Conservation (phyloP, 2,329 filamentous ascomycete genomes). For the Ophiostoma perfectum region DNA sequence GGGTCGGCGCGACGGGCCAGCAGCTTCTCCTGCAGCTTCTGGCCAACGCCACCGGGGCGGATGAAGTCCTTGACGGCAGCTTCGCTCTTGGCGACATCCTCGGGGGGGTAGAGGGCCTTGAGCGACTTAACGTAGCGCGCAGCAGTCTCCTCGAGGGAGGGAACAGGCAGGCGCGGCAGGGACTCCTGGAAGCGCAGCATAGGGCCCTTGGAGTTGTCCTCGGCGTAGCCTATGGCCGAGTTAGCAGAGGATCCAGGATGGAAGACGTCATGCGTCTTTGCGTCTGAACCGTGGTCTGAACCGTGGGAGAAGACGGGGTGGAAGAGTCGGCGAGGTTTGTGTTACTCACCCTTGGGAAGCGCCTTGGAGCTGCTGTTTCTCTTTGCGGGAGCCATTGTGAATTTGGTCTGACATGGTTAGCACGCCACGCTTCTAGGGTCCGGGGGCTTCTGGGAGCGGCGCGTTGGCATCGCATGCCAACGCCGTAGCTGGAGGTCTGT, state of each 20-base stretch:
- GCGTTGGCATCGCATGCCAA: too few relatives aligned
- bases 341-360: conserved; percentile 25
- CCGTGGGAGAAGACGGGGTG: neutral
- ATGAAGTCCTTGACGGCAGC: conserved; percentile 85
- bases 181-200: conserved; percentile 85
- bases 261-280: too few relatives aligned
- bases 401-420: conserved; percentile 23
- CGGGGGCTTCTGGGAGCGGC: neutral
- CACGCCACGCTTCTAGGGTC: neutral
- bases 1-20: conserved; percentile 73
- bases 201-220: conserved; percentile 70
- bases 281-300: too few relatives aligned
- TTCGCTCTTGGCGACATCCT: conserved; percentile 67
- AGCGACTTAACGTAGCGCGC: conserved; percentile 75
- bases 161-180: conserved; percentile 72
- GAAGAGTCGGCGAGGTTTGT: neutral
- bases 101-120: conserved; percentile 63
- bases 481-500: neutral
- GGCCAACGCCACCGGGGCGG: conserved; percentile 75
- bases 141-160: conserved; percentile 75
- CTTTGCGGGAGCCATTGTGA: conserved; percentile 49
- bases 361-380: conserved; percentile 51
- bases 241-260: neutral
- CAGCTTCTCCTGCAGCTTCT: conserved; percentile 82
- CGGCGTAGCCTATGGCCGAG: conserved; percentile 60